Conservation (phyloP, 345 rosid species). For the Citrus reticulata region DNA sequence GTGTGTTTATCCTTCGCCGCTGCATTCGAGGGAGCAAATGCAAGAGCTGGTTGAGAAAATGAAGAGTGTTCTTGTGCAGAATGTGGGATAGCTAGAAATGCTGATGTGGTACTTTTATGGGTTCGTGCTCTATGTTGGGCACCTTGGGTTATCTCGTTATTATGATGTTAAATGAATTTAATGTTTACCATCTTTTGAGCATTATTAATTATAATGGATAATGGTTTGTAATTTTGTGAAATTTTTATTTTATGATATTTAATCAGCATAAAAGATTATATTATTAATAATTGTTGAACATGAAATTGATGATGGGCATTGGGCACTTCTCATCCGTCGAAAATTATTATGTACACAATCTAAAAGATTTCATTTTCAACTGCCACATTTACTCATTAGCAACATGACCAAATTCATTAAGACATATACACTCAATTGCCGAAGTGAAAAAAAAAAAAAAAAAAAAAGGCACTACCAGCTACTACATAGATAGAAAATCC, state of each 20-base stretch:
- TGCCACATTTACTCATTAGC: too few relatives aligned
- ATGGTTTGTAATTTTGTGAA: background rate
- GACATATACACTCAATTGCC: too few relatives aligned
- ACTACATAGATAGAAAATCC: too few relatives aligned
- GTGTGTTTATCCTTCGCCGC: slow-evolving; percentile 47
- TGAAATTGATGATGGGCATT: too few relatives aligned
- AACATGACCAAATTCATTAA: too few relatives aligned
- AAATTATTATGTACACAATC: too few relatives aligned
- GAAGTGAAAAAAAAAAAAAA: too few relatives aligned
- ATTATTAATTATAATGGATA: background rate
- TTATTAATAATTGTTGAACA: too few relatives aligned
- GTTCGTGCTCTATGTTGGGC: background rate
- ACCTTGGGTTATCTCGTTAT: background rate
- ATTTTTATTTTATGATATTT: background rate
- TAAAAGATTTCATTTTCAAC: too few relatives aligned
- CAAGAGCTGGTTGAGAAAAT: slow-evolving; percentile 29
- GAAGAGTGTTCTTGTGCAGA: slow-evolving; percentile 34
- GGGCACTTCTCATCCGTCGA: too few relatives aligned
- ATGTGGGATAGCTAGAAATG: background rate
- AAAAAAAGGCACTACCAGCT: too few relatives aligned
- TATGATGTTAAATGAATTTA: background rate
- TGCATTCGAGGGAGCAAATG: slow-evolving; percentile 55
- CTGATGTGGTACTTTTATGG: background rate
- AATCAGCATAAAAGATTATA: background rate
- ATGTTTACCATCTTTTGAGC: background rate